Evolutionary conservation across 2,329 filamentous ascomycete species (phyloP), one percentile per base, ranked within the genome.

Genomic region (Colletotrichum limetticola): DNA sequence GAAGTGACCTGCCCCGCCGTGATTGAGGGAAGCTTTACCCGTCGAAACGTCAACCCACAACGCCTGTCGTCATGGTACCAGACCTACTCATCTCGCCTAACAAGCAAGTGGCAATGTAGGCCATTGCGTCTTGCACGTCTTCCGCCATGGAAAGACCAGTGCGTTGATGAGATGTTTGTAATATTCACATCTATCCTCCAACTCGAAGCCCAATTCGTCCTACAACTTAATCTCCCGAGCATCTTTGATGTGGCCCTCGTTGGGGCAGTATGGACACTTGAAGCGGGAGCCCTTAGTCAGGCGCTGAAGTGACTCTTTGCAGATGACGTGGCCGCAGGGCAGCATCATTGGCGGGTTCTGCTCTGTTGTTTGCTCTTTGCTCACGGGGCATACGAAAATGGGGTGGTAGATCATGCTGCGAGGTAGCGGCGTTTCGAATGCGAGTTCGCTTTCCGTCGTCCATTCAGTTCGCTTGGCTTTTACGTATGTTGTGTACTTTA

Each of bases 371-470:
- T 99, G 97, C 80, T 98, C 97, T 82, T 98, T 98, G 78, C 93
- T 95, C 5, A 99, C 97, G 0, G 97, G 97, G 79, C 97, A 99
- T 55, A 99, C 97, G 80, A 99, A 99, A 79, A 99, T 98, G 68
- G 94, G 94, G 82, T 99, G 97, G 85, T 97, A 99, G 61, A 92
- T 86, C 88, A 91, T 91, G 76, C 85, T 88, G 62, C 82, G 79
- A 0, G 90, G 89, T 2, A 92, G 83, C 2, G 90, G 88, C 1
- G 90, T 91, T 78, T 94, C 88, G 80, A 95, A 97, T 0, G 96
- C 95, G 22, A 99, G 86, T 82, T 99, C 97, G 79, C 97, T 92
- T 74, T 93, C 90, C 5, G 94, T 95, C 0, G 95, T 98, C 97
- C 97, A 99, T 82, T 97, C 95, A 0, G 96, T 97, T 74, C 94